Evolutionary conservation across 1,139 yeast species (phyloP), one percentile per base, ranked within the genome.

Genomic region (Blastobotrys proliferans): DNA sequence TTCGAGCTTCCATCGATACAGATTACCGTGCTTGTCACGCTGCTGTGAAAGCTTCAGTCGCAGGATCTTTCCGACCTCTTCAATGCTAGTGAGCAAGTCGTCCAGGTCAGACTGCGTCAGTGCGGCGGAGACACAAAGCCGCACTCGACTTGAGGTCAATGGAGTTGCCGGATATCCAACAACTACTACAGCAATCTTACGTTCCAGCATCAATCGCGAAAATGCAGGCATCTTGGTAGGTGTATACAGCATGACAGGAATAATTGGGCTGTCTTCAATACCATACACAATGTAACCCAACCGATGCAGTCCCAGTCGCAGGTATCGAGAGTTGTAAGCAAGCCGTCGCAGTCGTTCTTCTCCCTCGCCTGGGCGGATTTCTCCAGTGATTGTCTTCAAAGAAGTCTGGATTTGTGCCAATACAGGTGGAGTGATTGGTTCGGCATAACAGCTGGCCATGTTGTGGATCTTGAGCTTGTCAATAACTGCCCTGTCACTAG

Each of bases 141-240:
- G 79, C 20, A 87, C 90, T 68, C 98, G 79, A 9, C 95, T 86
- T 42, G 90, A 79, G 28, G 86, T 81, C 52, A 92, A 73, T 24
- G 97, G 96, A 1, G 98, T 90, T 1, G 98, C 98, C 8, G 99
- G 99, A 61, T 92, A 92, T 22, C 97, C 96, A 38, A 90, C 97
- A 55, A 92, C 82, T 35, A 94, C 99, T 41, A 92, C 92, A 4
- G 98, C 98, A 50, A 92, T 81, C 45, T 84, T 84, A 65, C 78
- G 71, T 46, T 76, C 79, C 54, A 84, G 77, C 73, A 92, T 75
- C 74, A 78, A 75, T 62, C 96, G 77, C 33, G 96, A 83, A 50
- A 88, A 77, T 0, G 94, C 90, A 13, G 96, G 94, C 95, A 92
- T 87, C 64, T 88, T 90, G 25, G 94, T 81, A 26, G 98, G 98